Base-by-base conservation (phyloP, 2,329 filamentous ascomycete genomes). In the Microthyrium microscopicum region DNA sequence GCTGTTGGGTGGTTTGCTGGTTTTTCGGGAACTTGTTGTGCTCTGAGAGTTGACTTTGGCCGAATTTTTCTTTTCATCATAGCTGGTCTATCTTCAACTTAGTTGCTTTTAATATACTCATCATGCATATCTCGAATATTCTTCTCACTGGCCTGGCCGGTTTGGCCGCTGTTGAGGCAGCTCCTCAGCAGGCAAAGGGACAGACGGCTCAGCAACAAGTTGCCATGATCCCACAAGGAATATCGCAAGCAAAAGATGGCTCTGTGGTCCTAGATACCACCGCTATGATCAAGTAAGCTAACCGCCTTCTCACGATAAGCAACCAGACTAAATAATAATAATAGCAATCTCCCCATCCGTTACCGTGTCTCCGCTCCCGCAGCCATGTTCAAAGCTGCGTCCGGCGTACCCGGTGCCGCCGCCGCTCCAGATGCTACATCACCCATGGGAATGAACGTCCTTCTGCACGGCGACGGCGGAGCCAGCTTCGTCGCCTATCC, bases 401-500 rank as follows among this genome's bases (percentile, higher is more conserved):
- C 63, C 4, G 60, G 62, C 25, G 61, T 71, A 1, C 45, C 54
- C n/a, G 66, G 65, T 22, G 65, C 53, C 12, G 44, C 48, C 16
- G 50, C 52, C 20, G 49, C 50, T 3, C 46, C 49, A 21, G 26
- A 29, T 9, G 27, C 46, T 3, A 46, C 48, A 25, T 50, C 52
- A 22, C 48, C 50, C 5, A 50, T 66, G 20, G 66, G 65, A 31
- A 54, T 68, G 5, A 72, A 72, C 42, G 61, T 73, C 11, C 58
- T 73, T 22, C 58, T 73, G 3, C 68, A 73, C 46, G 68, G 68
- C 31, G 68, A 73, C 44, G 68, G 68, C 26, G 68, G 68, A 5
- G 62, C 69, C 42, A 68, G 63, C 9, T 70, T 69, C 56, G 66
- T 67, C 48, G 64, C 66, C 45, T 66, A 68, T 50, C 65, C 65